phyloP scores from a whole-genome alignment of 2,329 filamentous ascomycete species.

The Paramyrothecium sp. region DNA sequence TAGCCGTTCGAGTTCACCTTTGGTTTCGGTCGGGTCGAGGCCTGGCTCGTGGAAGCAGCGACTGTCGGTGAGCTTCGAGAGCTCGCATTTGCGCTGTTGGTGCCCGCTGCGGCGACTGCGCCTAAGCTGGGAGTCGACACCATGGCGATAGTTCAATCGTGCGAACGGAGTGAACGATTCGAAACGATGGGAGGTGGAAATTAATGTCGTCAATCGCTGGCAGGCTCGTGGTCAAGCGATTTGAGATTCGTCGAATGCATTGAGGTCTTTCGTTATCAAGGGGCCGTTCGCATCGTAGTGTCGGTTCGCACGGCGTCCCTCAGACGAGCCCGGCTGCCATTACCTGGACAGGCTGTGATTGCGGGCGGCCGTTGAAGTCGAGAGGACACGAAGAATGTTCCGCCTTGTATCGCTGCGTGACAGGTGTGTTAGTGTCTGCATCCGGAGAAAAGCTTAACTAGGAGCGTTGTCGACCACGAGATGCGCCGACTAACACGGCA shows the following conservation, averaged over 20 bases:
- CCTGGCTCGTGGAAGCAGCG: constrained; percentile 29
- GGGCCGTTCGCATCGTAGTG: neutral
- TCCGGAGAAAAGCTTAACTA: neutral
- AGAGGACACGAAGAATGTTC: neutral
- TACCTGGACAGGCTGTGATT: no score
- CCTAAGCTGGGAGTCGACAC: constrained; percentile 37
- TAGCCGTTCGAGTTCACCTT: constrained; percentile 54
- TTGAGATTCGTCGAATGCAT: neutral
- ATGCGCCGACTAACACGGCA: constrained; percentile 2
- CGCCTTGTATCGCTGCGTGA: neutral
- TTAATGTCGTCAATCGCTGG: neutral
- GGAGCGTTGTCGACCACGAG: neutral
- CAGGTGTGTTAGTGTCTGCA: neutral
- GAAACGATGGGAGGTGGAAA: neutral
- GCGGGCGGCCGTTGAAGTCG: neutral
- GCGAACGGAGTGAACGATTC: constrained; percentile 3
- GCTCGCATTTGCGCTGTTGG: constrained; percentile 45
- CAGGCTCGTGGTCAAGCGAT: neutral
- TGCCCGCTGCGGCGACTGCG: constrained; percentile 31
- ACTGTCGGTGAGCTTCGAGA: constrained; percentile 52
- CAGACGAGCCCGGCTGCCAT: neutral
- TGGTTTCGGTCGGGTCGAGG: constrained; percentile 47
- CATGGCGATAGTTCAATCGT: constrained; percentile 25
- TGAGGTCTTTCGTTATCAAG: neutral
- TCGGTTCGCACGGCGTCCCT: neutral